Evolutionary conservation across 768 basidiomycete species (phyloP).

Genomic region (Amanita muscaria): DNA sequence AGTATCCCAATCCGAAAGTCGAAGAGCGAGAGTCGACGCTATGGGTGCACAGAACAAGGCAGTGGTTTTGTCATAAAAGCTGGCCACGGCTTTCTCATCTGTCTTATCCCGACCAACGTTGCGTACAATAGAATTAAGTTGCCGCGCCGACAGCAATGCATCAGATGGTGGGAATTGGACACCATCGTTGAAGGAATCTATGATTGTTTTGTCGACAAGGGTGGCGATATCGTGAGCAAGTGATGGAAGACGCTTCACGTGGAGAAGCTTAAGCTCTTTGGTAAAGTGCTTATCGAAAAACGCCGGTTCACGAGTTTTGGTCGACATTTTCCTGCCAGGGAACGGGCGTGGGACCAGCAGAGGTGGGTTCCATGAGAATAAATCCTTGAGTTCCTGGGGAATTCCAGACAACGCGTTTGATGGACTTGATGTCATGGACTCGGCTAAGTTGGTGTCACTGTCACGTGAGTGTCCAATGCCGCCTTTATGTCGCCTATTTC

Average conservation of each 20-base stretch:
- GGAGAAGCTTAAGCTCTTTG: conserved; percentile 2
- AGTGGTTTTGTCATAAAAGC: conserved; percentile 4
- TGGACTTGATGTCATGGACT: too few relatives aligned
- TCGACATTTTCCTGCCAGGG: conserved; percentile 1
- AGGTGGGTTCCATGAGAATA: conserved; percentile 9
- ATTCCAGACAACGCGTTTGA: too few relatives aligned
- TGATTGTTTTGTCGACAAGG: conserved; percentile 7
- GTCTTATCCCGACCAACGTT: too few relatives aligned
- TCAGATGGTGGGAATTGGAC: conserved; percentile 4
- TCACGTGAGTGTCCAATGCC: too few relatives aligned
- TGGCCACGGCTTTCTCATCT: conserved; percentile 1
- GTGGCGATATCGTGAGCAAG: conserved; percentile 7
- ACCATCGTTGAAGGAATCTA: conserved; percentile 1
- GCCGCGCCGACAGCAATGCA: background rate
- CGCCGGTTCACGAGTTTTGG: conserved; percentile 6
- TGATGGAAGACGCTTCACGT: conserved; percentile 11
- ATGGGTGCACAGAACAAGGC: background rate
- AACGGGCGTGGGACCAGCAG: background rate
- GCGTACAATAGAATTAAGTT: too few relatives aligned
- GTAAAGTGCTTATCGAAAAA: conserved; percentile 11
- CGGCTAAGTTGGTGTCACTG: too few relatives aligned
- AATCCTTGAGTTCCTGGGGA: too few relatives aligned
- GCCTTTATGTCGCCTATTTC: too few relatives aligned
- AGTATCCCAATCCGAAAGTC: background rate
- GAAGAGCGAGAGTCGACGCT: conserved; percentile 7